Evolutionary conservation across 2,329 filamentous ascomycete species (phyloP), one percentile per base, ranked within the genome.

Genomic region (Endoconidiophora laricicola): DNA sequence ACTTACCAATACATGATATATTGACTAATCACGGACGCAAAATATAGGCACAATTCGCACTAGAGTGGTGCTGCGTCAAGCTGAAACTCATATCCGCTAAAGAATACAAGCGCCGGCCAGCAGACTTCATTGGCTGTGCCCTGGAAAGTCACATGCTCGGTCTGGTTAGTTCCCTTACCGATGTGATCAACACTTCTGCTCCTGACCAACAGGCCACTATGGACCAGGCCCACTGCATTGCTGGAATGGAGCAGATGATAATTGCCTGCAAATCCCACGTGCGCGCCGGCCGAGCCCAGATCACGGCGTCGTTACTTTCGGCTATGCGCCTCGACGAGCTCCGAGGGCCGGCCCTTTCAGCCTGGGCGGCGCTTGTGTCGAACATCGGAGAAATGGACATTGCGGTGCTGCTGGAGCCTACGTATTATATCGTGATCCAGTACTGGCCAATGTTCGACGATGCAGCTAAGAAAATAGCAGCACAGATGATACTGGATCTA

Each of bases 261-360:
- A 77, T 71, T 49, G 69, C 93, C 45, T 83, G 85, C 42, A 81
- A 79, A 58, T 71, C 72, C 2, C 79, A 84, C 59, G 78, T 88
- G 29, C 81, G 79, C 54, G 79, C 82, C 57, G 91, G 86, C 46
- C 71, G 94, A 39, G 90, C 91, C 20, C 90, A 95, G 79, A 90
- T 96, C 50, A 86, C 86, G 56, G 87, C 90, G n/a, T 95, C 86
- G 60, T 69, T 98, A 10, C 79, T 94, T 55, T 87, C 86, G 20
- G 87, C 87, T 0, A 74, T 96, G 53, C 73, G 82, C 14, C 76
- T 83, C 46, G 72, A 79, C 42, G 74, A 81, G 44, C 71, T 98
- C n/a, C 79, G 86, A 54, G 73, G 86, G 54, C 71, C 78, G 26
- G 85, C 87, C 2, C 88, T 96, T 58, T 76, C 74, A 3, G 86